Evolutionary conservation across 1,284 basidiomycete genomes (phyloP), one percentile per base, ranked within the genome.

Genomic region (Cryptococcus sp.): DNA sequence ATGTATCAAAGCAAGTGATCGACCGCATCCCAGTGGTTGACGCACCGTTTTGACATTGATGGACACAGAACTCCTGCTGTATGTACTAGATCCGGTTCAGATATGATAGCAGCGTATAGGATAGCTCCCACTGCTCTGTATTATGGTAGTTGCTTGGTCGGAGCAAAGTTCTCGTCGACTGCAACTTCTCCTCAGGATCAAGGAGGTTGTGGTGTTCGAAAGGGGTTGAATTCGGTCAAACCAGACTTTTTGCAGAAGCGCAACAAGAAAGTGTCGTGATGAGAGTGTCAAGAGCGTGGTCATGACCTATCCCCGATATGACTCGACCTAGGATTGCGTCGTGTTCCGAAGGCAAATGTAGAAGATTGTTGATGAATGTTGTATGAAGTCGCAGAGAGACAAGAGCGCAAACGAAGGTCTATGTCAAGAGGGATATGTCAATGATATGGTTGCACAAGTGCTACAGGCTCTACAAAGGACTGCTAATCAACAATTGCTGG

Each of bases 11-110:
- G 18, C 9, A 37, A 7, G n/a, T 37, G 35, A n/a, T n/a, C n/a
- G n/a, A n/a, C n/a, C n/a, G 9, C 16, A 33, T 16, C 16, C 9
- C 31, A 10, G 10, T 33, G 31, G 16, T 16, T 33, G 31, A 33
- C 31, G 10, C 9, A 33, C 16, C 31, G 31, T n/a, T n/a, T n/a
- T 31, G 28, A 31, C 28, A 31, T 31, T 7, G 28, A 31, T 7
- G 7, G 28, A 31, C 28, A 43, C 26, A 61, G 34, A 32, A 56
- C n/a, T 12, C 36, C 5, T 3, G 58, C 58, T 4, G 61, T 51
- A 52, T 52, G 50, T 11, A 50, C 22, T 2, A 62, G 31, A 38
- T 65, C 59, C 5, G 62, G 59, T 14, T 56, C 33, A 3, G 56
- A 36, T 21, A 58, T 54, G 4, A 53, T 60, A 12, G 60, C 41